Base-by-base conservation (phyloP, 306 rosid genomes). In the Oxytropis ochrocephala region DNA sequence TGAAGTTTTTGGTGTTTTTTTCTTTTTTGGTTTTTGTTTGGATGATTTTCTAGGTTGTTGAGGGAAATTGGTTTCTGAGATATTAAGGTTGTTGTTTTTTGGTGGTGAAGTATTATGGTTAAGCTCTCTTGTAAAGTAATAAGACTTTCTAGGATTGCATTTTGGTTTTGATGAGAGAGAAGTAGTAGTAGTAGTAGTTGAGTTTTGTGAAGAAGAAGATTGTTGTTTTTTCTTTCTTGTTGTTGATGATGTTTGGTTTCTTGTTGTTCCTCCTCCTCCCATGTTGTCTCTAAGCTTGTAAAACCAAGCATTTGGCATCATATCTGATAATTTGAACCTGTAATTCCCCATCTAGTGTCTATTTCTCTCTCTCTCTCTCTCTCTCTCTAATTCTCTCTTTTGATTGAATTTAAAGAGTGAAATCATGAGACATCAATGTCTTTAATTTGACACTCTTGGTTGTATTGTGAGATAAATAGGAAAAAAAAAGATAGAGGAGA, bases 251-350 rank as follows among this genome's bases (percentile, higher is more conserved):
- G 19, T 65, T 13, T 78, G 83, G 43, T 65, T 90, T 73, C 74
- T 84, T 77, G 75, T 84, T 75, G 72, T 11, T 43, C 48, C 42
- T 74, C 48, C 42, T 74, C 62, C 84, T 59, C 84, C 79, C 83
- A 90, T 85, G 65, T 88, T 85, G 65, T 88, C 91, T 43, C 52
- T 84, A 18, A 90, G 95, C 79, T 90, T 94, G 92, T 84, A 81
- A 62, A 94, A 91, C 98, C 98, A 94, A 59, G 92, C 84, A 81
- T 87, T 87, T 7, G 98, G 95, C 49, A 94, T 84, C 91, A 94
- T 94, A 71, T 88, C 96, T 11, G 97, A 87, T 24, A 94, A 47
- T 32, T 66, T 89, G 73, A 94, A 90, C 89, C 76, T 88, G 72
- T 83, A 79, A 72, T 86, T 92, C 12, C 98, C 92, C 96, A 92